phyloP scores from a whole-genome alignment of 2,329 filamentous ascomycete species.

The Cordyceps javanica region DNA sequence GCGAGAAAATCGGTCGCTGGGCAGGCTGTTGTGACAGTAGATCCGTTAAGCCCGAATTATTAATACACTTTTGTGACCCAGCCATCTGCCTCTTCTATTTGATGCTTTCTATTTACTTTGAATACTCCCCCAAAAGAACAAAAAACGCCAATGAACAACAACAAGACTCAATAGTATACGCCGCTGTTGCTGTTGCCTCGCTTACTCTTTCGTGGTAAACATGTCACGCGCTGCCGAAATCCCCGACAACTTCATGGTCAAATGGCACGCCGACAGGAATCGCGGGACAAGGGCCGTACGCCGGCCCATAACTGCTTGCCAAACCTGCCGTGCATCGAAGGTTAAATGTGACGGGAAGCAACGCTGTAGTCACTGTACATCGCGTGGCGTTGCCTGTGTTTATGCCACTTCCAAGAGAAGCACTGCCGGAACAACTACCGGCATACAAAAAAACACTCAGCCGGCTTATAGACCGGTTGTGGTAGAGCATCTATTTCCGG shows the following conservation, averaged over 20 bases:
- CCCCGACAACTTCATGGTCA: background rate
- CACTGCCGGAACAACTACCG: background rate
- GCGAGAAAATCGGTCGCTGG: background rate
- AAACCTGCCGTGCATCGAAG: background rate
- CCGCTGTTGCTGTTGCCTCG: background rate
- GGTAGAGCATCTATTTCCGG: background rate
- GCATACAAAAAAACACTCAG: background rate
- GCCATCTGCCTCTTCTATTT: no score
- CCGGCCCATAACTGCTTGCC: conserved; percentile 1
- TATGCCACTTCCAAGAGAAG: background rate
- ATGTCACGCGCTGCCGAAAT: background rate
- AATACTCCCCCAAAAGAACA: no score
- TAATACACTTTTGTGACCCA: no score
- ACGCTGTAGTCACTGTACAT: background rate
- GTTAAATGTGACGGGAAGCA: conserved; percentile 1
- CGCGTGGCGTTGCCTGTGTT: background rate
- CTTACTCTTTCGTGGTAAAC: background rate
- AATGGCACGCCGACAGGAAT: background rate
- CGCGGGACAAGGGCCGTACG: background rate
- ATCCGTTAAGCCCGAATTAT: background rate
- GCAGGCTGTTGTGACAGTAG: background rate
- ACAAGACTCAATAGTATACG: background rate
- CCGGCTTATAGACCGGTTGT: no score
- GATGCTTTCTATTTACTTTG: no score
- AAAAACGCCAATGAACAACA: no score